These are phyloP conservation scores for Epichloe aotearoae DNA, from an alignment of 2,329 filamentous ascomycete genomes.

Conservation along the genomic window DNA sequence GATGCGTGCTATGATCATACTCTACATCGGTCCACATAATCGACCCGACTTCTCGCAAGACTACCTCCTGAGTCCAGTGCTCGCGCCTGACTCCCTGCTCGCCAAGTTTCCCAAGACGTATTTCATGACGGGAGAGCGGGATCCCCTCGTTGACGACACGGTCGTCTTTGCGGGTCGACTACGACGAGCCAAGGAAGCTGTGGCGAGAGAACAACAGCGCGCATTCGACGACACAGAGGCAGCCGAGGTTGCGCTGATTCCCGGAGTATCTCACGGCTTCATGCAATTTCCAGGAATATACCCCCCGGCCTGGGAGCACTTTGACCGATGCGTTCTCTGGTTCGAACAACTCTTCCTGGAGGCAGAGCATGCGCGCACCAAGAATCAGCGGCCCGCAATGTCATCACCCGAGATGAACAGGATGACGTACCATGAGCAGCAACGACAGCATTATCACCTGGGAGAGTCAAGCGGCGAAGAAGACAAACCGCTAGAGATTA, in stretches of 20 bases:
- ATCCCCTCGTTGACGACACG: slow-evolving; percentile 92
- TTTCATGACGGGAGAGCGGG: slow-evolving; percentile 86
- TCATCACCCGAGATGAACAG: not conserved
- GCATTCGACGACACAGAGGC: slow-evolving; percentile 26
- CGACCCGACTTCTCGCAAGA: slow-evolving; percentile 87
- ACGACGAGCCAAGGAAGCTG: slow-evolving; percentile 59
- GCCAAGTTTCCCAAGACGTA: slow-evolving; percentile 87
- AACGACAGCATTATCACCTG: slow-evolving; percentile 16
- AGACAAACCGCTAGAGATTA: slow-evolving; percentile 72
- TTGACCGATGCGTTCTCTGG: slow-evolving; percentile 68
- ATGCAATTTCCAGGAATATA: slow-evolving; percentile 82
- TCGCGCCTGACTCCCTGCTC: slow-evolving; percentile 75
- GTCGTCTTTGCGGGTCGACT: slow-evolving; percentile 88
- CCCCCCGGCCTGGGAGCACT: slow-evolving; percentile 84
- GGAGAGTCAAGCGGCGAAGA: slow-evolving; percentile 64
- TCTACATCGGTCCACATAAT: slow-evolving; percentile 90
- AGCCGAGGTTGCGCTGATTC: slow-evolving; percentile 68
- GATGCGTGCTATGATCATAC: slow-evolving; percentile 98
- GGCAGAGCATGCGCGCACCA: slow-evolving; percentile 28
- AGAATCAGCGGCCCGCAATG: slow-evolving; percentile 5
- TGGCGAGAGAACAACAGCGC: slow-evolving; percentile 10
- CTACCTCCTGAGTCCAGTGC: slow-evolving; percentile 77
- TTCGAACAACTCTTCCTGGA: slow-evolving; percentile 61
- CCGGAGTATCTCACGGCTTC: slow-evolving; percentile 87
- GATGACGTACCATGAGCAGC: slow-evolving; percentile 4